phyloP scores from a whole-genome alignment of 2,329 filamentous ascomycete species.

The Dryadomyces quercus-mongolicae region DNA sequence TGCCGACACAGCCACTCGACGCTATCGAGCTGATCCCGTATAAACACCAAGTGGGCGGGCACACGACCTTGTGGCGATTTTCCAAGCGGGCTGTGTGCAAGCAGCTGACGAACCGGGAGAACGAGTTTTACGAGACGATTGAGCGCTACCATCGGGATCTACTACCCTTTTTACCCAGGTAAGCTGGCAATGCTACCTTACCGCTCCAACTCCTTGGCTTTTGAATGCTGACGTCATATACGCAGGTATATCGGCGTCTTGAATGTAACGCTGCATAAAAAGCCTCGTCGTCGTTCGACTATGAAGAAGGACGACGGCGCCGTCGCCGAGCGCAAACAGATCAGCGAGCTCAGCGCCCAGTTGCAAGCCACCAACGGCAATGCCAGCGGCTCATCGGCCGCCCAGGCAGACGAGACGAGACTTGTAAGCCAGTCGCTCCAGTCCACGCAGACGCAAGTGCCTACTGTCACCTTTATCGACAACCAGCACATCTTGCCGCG shows the following conservation, averaged over 20 bases:
- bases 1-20: conserved; percentile 54
- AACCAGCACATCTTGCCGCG: conserved; percentile 88
- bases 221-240: conserved; percentile 3
- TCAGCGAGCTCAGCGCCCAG: conserved; percentile 14
- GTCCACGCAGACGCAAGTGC: conserved; percentile 51
- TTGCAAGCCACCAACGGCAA: conserved; percentile 7
- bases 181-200: conserved; percentile 8
- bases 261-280: conserved; percentile 90
- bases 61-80: conserved; percentile 93
- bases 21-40: conserved; percentile 96
- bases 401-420: conserved; percentile 16
- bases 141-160: conserved; percentile 84
- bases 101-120: conserved; percentile 94
- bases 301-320: conserved; percentile 35
- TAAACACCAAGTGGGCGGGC: conserved; percentile 92
- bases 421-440: conserved; percentile 66
- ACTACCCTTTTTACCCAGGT: conserved; percentile 82
- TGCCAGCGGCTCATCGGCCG: neutral
- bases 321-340: conserved; percentile 22
- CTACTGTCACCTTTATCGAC: conserved; percentile 86
- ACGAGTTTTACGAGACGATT: conserved; percentile 96
- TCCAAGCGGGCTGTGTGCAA: conserved; percentile 94
- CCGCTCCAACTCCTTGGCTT: too few species aligned
- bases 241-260: conserved; percentile 87
- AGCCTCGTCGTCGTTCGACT: conserved; percentile 51